Evolutionary conservation across 345 rosid genomes (phyloP), one percentile per base, ranked within the genome.

Genomic region (Brassica juncea): DNA sequence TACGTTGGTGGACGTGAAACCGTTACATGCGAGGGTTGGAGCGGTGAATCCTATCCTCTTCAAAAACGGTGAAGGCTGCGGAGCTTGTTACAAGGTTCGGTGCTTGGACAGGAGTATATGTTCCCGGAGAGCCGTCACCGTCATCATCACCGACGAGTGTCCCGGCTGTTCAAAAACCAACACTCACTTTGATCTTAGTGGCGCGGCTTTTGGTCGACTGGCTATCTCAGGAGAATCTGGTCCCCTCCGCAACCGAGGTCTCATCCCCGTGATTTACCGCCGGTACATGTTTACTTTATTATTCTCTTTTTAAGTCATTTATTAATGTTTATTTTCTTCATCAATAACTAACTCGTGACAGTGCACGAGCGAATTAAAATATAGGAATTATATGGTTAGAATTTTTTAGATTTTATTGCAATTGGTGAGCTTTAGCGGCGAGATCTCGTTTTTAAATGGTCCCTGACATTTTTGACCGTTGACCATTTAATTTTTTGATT

Each of bases 131-230:
- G 97, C 98, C 0, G 97, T 93, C 63, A 93, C 98, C 27, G 84
- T 93, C 32, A 96, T 93, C 61, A 87, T 93, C 31, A 96, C 93
- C 6, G 99, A 96, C 81, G 97, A 93, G 85, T 89, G 98, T 80
- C 99, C 97, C 0, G 88, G 87, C 66, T 90, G 98, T 81, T 77
- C 93, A 61, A 84, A 82, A 47, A 92, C 92, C 9, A 83, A 67
- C 78, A 84, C 89, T 71, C 99, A 96, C 74, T 96, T 93, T 74
- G 98, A 93, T 86, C 95, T 96, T 65, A 96, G 99, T 52, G 99
- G 97, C 32, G 86, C 98, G 0, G 99, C 91, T 11, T 96, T 96
- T 62, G 97, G 99, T 6, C 91, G 91, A 5, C 86, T 96, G 88
- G 99, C 98, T 19, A 81, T 92, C 35, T 8, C 92, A 57, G 98